These are phyloP conservation scores for Microthlaspi erraticum DNA, from an alignment of 345 rosid genomes.

Conservation along the genomic window DNA sequence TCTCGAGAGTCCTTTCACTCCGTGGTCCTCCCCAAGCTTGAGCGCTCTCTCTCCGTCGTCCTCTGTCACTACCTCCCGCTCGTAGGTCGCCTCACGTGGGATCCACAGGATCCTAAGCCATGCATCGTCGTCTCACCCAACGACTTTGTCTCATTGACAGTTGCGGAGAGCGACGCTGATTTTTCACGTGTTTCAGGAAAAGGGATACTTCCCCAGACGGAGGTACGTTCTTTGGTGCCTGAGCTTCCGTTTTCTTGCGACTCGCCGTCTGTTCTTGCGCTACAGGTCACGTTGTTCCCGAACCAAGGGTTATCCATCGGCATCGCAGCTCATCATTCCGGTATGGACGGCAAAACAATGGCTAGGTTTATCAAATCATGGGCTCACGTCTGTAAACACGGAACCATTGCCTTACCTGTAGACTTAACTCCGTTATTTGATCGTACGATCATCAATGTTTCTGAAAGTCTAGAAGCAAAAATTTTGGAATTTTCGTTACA, in stretches of 20 bases:
- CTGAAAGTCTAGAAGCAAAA: background rate
- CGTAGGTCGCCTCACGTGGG: conserved; percentile 47
- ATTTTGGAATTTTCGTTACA: conserved; percentile 10
- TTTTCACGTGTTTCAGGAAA: conserved; percentile 29
- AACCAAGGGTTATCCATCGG: conserved; percentile 43
- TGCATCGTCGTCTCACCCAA: conserved; percentile 23
- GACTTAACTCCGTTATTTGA: conserved; percentile 42
- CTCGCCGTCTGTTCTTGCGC: background rate
- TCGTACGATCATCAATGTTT: conserved; percentile 35
- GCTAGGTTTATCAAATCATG: conserved; percentile 41
- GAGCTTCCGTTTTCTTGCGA: conserved; percentile 18
- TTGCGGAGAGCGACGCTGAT: conserved; percentile 39
- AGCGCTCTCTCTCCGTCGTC: conserved; percentile 39
- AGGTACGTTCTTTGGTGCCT: conserved; percentile 37
- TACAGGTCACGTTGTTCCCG: conserved; percentile 39
- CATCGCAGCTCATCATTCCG: conserved; percentile 31
- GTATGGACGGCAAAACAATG: conserved; percentile 33
- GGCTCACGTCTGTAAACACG: conserved; percentile 38
- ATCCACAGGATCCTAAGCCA: conserved; percentile 31
- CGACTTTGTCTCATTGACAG: conserved; percentile 42
- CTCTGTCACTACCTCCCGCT: conserved; percentile 51
- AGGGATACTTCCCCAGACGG: conserved; percentile 10
- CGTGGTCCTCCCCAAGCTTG: conserved; percentile 39
- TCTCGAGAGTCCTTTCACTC: conserved; percentile 37
- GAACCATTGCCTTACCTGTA: background rate